phyloP scores from a whole-genome alignment of 2,329 filamentous ascomycete genomes.

The Cytospora paraplurivora region DNA sequence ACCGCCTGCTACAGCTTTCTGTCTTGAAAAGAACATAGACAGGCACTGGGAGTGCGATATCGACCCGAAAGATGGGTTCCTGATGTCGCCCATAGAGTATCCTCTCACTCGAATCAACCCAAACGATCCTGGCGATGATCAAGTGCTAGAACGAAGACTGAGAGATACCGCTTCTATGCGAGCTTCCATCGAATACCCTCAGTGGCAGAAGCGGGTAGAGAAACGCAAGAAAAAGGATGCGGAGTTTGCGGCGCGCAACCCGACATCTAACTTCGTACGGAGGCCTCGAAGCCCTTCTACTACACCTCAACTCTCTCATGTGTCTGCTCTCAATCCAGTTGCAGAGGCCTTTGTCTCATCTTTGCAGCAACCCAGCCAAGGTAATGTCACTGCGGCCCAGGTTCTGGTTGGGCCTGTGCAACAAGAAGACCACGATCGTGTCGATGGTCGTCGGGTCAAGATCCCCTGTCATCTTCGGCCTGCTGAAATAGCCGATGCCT shows the following conservation, averaged over 20 bases:
- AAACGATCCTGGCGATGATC: neutral
- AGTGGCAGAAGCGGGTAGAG: slow-evolving; percentile 15
- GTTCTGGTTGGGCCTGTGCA: neutral
- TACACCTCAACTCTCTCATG: neutral
- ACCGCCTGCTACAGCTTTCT: neutral
- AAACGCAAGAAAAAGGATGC: neutral
- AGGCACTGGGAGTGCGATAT: slow-evolving; percentile 26
- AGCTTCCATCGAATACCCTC: slow-evolving; percentile 1
- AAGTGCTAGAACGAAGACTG: slow-evolving; percentile 7
- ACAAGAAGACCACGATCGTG: neutral
- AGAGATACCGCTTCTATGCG: slow-evolving; percentile 7
- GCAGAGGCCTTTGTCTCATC: neutral
- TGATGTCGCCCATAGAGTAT: slow-evolving; percentile 26
- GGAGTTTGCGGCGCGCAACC: neutral
- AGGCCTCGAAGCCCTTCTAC: neutral
- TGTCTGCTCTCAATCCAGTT: neutral
- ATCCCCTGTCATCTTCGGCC: slow-evolving; percentile 26
- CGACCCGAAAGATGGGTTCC: slow-evolving; percentile 15
- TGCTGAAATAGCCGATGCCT: slow-evolving; percentile 15
- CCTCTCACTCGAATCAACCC: slow-evolving; percentile 18
- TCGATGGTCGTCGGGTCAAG: neutral
- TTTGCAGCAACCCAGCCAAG: neutral
- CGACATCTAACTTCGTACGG: neutral
- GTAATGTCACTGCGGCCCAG: neutral
- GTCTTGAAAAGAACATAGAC: neutral